These are phyloP conservation scores for Alliaria petiolata DNA, from an alignment of 345 rosid species.

Conservation along the genomic window DNA sequence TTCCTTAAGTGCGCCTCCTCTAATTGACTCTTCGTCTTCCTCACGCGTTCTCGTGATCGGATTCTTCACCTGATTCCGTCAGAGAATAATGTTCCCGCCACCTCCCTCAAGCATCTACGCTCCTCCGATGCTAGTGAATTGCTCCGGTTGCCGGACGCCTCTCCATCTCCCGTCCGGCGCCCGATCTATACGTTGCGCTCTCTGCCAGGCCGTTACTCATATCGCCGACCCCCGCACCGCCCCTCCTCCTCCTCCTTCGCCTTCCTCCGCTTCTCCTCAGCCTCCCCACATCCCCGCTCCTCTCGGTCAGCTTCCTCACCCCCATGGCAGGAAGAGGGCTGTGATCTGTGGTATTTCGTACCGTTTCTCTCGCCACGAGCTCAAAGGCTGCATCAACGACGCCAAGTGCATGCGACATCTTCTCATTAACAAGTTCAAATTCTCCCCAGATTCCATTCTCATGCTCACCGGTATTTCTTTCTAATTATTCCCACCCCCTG, in stretches of 20 bases:
- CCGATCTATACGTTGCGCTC: slow-evolving; percentile 71
- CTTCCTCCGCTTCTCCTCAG: slow-evolving; percentile 22
- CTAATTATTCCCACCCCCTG: too few species aligned
- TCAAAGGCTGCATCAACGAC: slow-evolving; percentile 86
- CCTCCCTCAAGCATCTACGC: slow-evolving; percentile 35
- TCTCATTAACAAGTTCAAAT: slow-evolving; percentile 66
- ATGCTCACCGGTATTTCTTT: slow-evolving; percentile 69
- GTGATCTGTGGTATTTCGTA: slow-evolving; percentile 88
- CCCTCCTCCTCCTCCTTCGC: slow-evolving; percentile 34
- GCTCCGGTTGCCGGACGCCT: slow-evolving; percentile 73
- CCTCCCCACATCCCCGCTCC: slow-evolving; percentile 52
- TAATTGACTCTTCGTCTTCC: slow-evolving; percentile 19
- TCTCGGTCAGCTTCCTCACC: slow-evolving; percentile 51
- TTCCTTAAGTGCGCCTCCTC: not conserved
- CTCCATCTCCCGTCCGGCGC: slow-evolving; percentile 79
- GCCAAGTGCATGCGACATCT: slow-evolving; percentile 90
- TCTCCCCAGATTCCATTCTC: slow-evolving; percentile 66
- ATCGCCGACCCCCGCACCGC: slow-evolving; percentile 67
- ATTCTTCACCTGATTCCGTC: slow-evolving; percentile 2
- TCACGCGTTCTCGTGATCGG: slow-evolving; percentile 22
- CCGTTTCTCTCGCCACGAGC: slow-evolving; percentile 68
- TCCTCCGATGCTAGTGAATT: slow-evolving; percentile 60
- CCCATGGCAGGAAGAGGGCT: slow-evolving; percentile 73
- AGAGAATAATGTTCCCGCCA: slow-evolving; percentile 34
- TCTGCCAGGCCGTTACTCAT: slow-evolving; percentile 67